Base-by-base conservation (phyloP, 495 filamentous ascomycete genomes). In the Annulohypoxylon stygium region DNA sequence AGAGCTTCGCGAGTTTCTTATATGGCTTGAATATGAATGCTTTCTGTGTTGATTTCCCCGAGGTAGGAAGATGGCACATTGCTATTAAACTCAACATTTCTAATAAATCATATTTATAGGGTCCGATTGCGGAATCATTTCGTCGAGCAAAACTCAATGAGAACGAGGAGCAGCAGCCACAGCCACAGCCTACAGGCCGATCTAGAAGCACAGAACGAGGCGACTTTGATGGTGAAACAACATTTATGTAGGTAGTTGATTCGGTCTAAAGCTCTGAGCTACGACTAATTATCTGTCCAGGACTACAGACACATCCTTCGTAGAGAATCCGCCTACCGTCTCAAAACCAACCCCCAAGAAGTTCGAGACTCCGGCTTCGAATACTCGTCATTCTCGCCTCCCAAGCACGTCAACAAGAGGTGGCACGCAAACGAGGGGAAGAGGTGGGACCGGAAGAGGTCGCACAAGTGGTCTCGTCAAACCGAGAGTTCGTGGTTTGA, bases 1-100 rank as follows among this genome's bases (percentile, higher is more conserved):
- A 99, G 86, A 96, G 90, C 80, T 99, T 99, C 78, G 95, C 95
- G 0, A 93, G 90, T 77, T 98, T 99, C 73, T 78, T 99, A 61
- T 98, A 98, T 70, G 96, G 96, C 3, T 78, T 99, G 80, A 98
- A 98, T 74, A 97, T 99, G 93, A 98, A 98, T 81, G 96, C 97
- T 4, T 99, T 98, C 78, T 99, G 96, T 79, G 95, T 98, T 41
- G 96, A 98, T 82, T 98, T 98, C 79, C 93, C 94, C 0, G 97
- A 99, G 89, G 94, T 95, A 41, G 47, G 30, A 0, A 60, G 33
- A 3, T 51, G n/a, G 11, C 25, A 47, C 58, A 63, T 9, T 8
- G 18, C 9, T 26, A 54, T 16, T 0, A 4, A 11, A n/a, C 61
- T 57, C 48, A 37, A 12, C 34, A 25, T 37, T 39, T 62, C 61